Evolutionary conservation across 2,329 filamentous ascomycete genomes (phyloP), one percentile per base, ranked within the genome.

Genomic region (Diaporthe batatas): DNA sequence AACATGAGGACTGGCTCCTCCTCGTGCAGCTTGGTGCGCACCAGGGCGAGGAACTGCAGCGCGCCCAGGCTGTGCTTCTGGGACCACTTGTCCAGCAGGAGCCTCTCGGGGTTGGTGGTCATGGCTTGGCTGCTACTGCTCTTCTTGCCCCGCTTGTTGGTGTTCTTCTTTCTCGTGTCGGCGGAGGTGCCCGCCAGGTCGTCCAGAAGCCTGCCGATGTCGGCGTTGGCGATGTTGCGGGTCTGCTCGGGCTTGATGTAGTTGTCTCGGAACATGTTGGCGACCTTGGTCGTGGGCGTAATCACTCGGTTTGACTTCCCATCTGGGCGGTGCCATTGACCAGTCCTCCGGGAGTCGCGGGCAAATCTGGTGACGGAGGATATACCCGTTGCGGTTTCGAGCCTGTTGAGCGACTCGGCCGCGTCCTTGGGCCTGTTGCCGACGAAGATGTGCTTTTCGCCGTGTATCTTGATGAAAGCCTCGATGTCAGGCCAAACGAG

Each of bases 1-100:
- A 64, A 64, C 58, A 64, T 64, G 58, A 64, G 58, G 39, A 8
- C 25, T 25, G 58, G 58, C 42, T 64, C 58, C 58, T 64, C 58
- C n/a, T 49, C 58, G 42, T 64, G 58, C 58, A 64, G 18, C 42
- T 34, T 64, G 6, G 39, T 64, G 39, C 39, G 58, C 25, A 64
- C 39, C 42, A 64, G 25, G 5, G 58, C 58, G 25, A 64, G 58
- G 58, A 64, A 64, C 11, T 64, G 58, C 23, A 64, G 58, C 2
- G 58, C 58, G 14, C 58, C 58, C 4, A 64, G 58, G 42, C 18
- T 47, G 18, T 47, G 58, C 10, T 64, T 64, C 39, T 25, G 47
- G 42, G 58, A 32, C 58, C 58, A 64, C 25, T 64, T 64, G 4
- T 47, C 23, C 25, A 64, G 11, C 10, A 64, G 32, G 18, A 64